phyloP scores from a whole-genome alignment of 208 protist species.

The Leishmania arabica region DNA sequence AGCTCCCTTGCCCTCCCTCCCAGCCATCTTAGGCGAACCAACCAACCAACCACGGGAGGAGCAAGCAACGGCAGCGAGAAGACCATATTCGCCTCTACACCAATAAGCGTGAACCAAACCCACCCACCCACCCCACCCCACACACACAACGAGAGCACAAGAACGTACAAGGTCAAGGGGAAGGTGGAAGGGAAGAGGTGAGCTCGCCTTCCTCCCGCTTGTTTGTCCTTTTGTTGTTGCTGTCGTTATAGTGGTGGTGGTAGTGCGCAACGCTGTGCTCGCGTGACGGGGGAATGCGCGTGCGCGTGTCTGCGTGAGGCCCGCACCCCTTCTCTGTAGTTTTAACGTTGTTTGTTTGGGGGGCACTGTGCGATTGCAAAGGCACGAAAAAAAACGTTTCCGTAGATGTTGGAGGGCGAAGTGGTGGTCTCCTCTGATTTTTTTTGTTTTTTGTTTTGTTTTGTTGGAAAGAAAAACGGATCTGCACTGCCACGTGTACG shows the following conservation, averaged over 20 bases:
- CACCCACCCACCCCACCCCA: not conserved
- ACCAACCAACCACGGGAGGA: no score
- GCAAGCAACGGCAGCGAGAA: no score
- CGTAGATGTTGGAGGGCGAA: not conserved
- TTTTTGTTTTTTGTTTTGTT: no score
- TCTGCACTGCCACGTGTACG: not conserved
- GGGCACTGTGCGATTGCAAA: no score
- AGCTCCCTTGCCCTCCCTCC: not conserved
- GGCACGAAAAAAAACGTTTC: not conserved
- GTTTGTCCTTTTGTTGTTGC: no score
- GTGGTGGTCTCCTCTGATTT: not conserved
- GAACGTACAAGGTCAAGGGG: not conserved
- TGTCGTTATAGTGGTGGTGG: not conserved
- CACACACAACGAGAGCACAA: not conserved
- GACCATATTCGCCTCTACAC: no score
- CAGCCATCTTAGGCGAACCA: no score
- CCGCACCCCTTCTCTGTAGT: not conserved
- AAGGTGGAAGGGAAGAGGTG: not conserved
- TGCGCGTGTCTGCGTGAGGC: not conserved
- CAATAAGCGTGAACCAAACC: not conserved
- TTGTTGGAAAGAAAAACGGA: no score
- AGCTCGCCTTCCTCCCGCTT: not conserved
- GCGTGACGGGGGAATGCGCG: not conserved
- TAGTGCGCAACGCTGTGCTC: not conserved
- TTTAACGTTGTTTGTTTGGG: not conserved